Evolutionary conservation across 805 yeast species (phyloP), one percentile per base, ranked within the genome.

Genomic region (Ogataea angusta): DNA sequence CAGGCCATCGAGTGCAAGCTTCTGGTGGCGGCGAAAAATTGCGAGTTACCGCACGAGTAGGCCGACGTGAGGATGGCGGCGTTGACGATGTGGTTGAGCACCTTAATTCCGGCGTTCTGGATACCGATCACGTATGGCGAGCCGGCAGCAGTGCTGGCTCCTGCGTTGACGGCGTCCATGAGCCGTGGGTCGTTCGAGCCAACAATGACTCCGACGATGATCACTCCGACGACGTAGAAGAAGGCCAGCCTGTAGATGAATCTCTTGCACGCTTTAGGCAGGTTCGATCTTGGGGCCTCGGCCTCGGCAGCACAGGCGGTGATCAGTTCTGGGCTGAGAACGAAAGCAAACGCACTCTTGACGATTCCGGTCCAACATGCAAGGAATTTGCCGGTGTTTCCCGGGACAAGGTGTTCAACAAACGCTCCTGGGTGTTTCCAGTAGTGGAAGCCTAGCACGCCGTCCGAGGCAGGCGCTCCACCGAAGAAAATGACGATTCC

Each of bases 111-210:
- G 13, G 87, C 85, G 50, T 72, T 73, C 54, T 77, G 77, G 54
- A 87, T 82, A 40, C 95, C 95, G 58, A 86, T 81, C 38, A 86
- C 91, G 54, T 85, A 88, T 24, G 96, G 96, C 12, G 95, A 84
- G 15, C 91, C 91, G 33, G 82, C 76, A 5, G 95, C 93, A 47
- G 79, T 76, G 10, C 67, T 51, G 10, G 60, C 46, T 50, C 80
- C 82, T 26, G 67, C 64, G n/a, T 65, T 68, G 51, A 74, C 61
- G 13, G 75, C 76, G 34, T 50, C 51, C 50, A 75, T 62, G 36
- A 72, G 63, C 43, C 67, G 57, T 30, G 56, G 57, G 51, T 72
- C 73, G 25, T 59, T 63, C 14, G 64, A 62, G 32, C 68, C 60
- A 37, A 71, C 79, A 52, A 73, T 66, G 68, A 72, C 69, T 45